Conservation (phyloP, 2,329 filamentous ascomycete genomes). For the Ploettnerulaceae sp. region DNA sequence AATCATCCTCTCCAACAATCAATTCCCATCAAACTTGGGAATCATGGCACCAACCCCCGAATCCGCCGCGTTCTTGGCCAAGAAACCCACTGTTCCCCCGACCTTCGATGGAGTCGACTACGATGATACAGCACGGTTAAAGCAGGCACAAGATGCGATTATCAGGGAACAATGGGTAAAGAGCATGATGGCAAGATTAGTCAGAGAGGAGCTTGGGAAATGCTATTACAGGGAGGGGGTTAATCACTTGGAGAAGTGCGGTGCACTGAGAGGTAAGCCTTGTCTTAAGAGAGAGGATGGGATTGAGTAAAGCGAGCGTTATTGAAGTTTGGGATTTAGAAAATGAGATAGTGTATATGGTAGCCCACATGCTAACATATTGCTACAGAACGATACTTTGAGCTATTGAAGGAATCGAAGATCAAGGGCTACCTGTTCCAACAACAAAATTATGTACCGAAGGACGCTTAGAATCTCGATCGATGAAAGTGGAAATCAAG, state of each 20-base stretch:
- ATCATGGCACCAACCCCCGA: slow-evolving; percentile 73
- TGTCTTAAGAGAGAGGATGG: background rate
- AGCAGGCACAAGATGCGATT: slow-evolving; percentile 76
- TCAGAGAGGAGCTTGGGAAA: slow-evolving; percentile 78
- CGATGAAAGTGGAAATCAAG: background rate
- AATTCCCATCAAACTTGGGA: background rate
- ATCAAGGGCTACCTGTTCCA: slow-evolving; percentile 75
- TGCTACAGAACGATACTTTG: slow-evolving; percentile 66
- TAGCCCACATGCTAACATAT: background rate
- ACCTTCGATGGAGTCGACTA: slow-evolving; percentile 86
- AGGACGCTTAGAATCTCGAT: slow-evolving; percentile 11
- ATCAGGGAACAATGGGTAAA: slow-evolving; percentile 85
- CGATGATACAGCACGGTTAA: slow-evolving; percentile 74
- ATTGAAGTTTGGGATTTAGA: background rate
- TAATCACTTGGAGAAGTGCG: slow-evolving; percentile 86
- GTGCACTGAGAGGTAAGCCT: slow-evolving; percentile 74
- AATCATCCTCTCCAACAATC: slow-evolving; percentile 3
- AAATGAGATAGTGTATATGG: background rate
- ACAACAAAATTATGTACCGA: slow-evolving; percentile 68
- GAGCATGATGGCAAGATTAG: slow-evolving; percentile 81
- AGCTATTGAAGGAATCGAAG: slow-evolving; percentile 70
- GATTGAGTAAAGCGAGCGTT: background rate
- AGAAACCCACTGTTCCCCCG: slow-evolving; percentile 76
- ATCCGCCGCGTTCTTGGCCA: slow-evolving; percentile 73
- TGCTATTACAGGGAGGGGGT: slow-evolving; percentile 82